Evolutionary conservation across 2,329 filamentous ascomycete genomes (phyloP).

Genomic region (Fusarium anthophilum): DNA sequence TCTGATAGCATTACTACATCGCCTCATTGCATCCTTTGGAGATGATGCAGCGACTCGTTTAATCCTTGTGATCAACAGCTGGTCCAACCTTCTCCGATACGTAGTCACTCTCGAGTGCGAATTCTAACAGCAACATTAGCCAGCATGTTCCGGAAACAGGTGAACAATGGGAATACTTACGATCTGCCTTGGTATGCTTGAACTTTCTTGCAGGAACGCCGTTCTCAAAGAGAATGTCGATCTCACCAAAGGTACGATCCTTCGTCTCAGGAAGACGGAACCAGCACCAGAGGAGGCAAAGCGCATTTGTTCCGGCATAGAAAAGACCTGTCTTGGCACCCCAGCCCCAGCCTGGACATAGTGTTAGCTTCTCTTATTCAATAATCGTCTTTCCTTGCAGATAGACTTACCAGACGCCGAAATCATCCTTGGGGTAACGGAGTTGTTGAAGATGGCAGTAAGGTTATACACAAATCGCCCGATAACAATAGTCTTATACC

Average conservation of each 20-base stretch:
- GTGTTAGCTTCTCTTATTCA: not conserved
- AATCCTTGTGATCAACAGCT: not conserved
- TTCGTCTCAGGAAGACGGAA: constrained; percentile 46
- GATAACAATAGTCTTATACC: constrained; percentile 57
- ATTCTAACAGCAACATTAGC: not conserved
- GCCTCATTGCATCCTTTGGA: too few relatives aligned
- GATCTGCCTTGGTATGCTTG: constrained; percentile 43
- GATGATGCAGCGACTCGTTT: fast-evolving
- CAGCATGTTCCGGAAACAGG: fast-evolving
- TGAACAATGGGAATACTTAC: not conserved
- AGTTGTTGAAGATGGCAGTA: constrained; percentile 52
- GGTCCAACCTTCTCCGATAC: not conserved
- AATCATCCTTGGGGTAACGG: constrained; percentile 49
- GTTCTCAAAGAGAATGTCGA: constrained; percentile 42
- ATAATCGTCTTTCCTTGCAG: not conserved
- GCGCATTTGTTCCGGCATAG: constrained; percentile 43
- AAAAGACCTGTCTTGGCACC: constrained; percentile 52
- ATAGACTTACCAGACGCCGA: constrained; percentile 9
- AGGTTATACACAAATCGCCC: constrained; percentile 55
- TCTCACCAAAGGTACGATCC: constrained; percentile 43
- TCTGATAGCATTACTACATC: too few relatives aligned
- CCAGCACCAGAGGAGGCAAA: constrained; percentile 52
- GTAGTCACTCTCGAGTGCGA: not conserved
- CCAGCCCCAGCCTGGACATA: constrained; percentile 26
- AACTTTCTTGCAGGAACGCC: constrained; percentile 38